A percentile compares a stretch with the other conserved stretches of the same genome.
phyloP scores from a whole-genome alignment of 176 grass and related monocot species.

The Zoysia japonica region DNA sequence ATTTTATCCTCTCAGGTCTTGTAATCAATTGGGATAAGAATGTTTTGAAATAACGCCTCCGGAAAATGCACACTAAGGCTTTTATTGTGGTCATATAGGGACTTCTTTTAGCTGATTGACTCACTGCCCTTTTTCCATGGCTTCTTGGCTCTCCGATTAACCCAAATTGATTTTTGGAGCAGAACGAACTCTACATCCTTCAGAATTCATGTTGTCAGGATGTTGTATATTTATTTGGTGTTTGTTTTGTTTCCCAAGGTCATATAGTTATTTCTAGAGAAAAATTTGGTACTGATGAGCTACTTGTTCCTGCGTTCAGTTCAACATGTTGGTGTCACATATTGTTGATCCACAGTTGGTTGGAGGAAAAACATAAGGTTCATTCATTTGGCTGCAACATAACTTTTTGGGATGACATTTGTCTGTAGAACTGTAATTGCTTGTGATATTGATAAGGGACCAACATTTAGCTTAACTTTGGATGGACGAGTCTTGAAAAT shows the following conservation, averaged over 20 bases:
- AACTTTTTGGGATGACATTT: neutral
- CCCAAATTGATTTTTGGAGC: constrained; percentile 3
- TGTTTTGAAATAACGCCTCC: neutral
- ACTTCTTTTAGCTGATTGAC: neutral
- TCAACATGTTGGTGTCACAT: neutral
- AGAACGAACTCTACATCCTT: neutral
- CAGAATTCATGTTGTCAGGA: neutral
- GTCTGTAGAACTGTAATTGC: neutral
- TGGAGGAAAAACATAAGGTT: neutral
- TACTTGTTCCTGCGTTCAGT: neutral
- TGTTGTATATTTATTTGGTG: neutral
- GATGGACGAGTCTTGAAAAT: neutral
- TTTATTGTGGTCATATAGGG: neutral
- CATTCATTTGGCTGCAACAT: constrained; percentile 16
- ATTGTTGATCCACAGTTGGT: neutral
- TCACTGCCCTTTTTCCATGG: neutral
- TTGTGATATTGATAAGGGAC: neutral
- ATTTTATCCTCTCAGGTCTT: too few relatives aligned
- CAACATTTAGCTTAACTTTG: constrained; percentile 12
- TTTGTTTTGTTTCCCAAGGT: neutral
- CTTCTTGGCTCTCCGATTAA: constrained; percentile 9
- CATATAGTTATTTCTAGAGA: constrained; percentile 2
- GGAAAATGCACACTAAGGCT: neutral
- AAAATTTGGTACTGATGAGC: neutral
- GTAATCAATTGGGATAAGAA: neutral